A percentile compares a stretch with the other conserved stretches of the same genome.
Conservation (phyloP, 257 asterid species). For the Cruciata laevipes region DNA sequence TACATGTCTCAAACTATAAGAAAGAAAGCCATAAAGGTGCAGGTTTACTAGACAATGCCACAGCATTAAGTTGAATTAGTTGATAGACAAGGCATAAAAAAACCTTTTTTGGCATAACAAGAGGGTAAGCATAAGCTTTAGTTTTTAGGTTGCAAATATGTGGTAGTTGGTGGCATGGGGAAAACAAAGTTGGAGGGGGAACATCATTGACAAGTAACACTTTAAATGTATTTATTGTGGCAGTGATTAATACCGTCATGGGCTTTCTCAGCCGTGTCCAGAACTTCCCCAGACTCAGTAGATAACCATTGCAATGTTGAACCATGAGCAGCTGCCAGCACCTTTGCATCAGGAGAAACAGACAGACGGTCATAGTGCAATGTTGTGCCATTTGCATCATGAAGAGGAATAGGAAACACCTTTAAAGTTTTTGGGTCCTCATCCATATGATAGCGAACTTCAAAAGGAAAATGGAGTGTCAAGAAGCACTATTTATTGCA, state of each 20-base stretch:
- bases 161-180: not conserved
- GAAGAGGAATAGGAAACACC: conserved; percentile 86
- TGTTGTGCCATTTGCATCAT: conserved; percentile 62
- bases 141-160: too few species aligned
- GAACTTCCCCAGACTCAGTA: conserved; percentile 74
- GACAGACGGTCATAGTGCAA: conserved; percentile 79
- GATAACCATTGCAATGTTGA: conserved; percentile 87
- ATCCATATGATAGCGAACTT: conserved; percentile 88
- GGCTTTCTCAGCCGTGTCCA: conserved; percentile 92
- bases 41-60: not conserved
- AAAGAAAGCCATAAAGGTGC: not conserved
- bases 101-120: too few species aligned
- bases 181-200: not conserved
- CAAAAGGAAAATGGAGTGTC: conserved; percentile 29
- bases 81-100: too few species aligned
- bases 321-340: conserved; percentile 84
- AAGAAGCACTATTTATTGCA: conserved; percentile 12
- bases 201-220: not conserved
- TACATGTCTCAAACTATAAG: not conserved
- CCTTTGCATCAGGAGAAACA: conserved; percentile 86
- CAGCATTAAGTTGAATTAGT: not conserved
- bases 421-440: conserved; percentile 95
- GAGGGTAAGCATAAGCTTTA: not conserved
- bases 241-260: conserved; percentile 68
- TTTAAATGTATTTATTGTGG: not conserved